Base-by-base conservation (phyloP, 805 yeast genomes). In the Sugiyamaella floridensis region DNA sequence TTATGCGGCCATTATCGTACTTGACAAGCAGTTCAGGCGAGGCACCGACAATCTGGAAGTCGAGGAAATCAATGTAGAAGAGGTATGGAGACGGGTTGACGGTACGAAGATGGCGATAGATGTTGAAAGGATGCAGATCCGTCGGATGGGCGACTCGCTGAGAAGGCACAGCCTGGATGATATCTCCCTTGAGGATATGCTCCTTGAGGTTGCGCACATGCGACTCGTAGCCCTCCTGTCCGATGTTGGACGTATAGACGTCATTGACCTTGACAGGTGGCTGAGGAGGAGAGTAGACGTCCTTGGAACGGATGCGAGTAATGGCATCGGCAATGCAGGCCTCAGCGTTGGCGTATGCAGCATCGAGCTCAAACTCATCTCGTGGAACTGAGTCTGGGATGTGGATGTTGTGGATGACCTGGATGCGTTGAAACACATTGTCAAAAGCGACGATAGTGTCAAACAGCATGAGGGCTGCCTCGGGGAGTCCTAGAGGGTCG, bases 51-150 rank as follows among this genome's bases (percentile, higher is more conserved):
- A 93, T 79, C 68, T 90, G 97, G 75, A 92, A 93, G 60, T 89
- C 97, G 54, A 86, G 67, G 63, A 87, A 85, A 67, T 93, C 98
- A 59, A 93, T 83, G 70, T 89, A 93, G 67, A 93, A 93, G 76
- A 93, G 77, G 68, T 93, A 93, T 26, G 99, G 99, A 1, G 97
- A 89, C 10, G 99, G 99, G 70, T 93, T 93, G 47, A 93, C 97
- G 0, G 96, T 86, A 66, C 99, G 80, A 62, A 93, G 76, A 65
- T 92, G 97, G 60, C 95, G 84, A 72, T 92, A 93, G 46, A 93
- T 86, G 71, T 93, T 93, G 78, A 93, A 93, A 1, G 99, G 98
- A 68, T 93, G 98, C 61, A 93, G 74, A 2, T 89, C 82, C 0
- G 99, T 93, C 40, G 96, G 97, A 69, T 97, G 83, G 4, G 95